Percentiles rank a stretch among this genome's conserved stretches.
Conservation (phyloP, 805 yeast genomes). For the Ogataea pilisensis region DNA sequence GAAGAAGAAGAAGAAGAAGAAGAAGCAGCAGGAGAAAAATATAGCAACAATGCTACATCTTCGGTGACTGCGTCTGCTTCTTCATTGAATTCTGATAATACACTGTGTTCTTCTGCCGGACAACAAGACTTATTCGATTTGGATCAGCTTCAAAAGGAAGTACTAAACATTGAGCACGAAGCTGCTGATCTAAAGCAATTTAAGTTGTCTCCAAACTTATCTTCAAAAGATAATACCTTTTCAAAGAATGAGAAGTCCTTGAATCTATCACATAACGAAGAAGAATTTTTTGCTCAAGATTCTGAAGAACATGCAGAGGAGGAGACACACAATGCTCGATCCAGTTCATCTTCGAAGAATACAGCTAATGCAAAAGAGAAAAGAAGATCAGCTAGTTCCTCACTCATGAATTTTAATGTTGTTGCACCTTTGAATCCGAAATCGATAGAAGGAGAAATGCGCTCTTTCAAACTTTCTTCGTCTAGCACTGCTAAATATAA, state of each 20-base stretch:
- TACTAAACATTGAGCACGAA: conserved; percentile 39
- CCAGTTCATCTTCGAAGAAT: too few species aligned
- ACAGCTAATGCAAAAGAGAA: too few species aligned
- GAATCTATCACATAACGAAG: too few species aligned
- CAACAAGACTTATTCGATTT: conserved; percentile 40
- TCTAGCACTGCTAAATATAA: neutral
- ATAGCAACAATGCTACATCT: conserved; percentile 1
- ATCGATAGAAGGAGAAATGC: conserved; percentile 4
- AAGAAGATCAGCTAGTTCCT: conserved; percentile 7
- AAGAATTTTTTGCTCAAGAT: conserved; percentile 1
- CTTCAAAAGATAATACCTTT: too few species aligned
- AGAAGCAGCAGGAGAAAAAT: neutral
- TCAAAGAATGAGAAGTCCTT: too few species aligned
- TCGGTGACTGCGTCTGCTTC: neutral
- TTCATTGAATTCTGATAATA: too few species aligned
- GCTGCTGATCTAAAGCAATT: conserved; percentile 24
- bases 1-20: conserved; percentile 7
- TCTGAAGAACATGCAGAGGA: neutral
- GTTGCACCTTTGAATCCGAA: conserved; percentile 7
- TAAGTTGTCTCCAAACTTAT: conserved; percentile 14
- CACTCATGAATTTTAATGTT: conserved; percentile 19
- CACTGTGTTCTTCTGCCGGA: too few species aligned
- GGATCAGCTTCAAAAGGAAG: conserved; percentile 39
- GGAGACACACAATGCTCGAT: neutral
- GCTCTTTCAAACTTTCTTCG: conserved; percentile 9